Evolutionary conservation across 257 asterid genomes (phyloP).

Genomic region (Penstemon newberryi): DNA sequence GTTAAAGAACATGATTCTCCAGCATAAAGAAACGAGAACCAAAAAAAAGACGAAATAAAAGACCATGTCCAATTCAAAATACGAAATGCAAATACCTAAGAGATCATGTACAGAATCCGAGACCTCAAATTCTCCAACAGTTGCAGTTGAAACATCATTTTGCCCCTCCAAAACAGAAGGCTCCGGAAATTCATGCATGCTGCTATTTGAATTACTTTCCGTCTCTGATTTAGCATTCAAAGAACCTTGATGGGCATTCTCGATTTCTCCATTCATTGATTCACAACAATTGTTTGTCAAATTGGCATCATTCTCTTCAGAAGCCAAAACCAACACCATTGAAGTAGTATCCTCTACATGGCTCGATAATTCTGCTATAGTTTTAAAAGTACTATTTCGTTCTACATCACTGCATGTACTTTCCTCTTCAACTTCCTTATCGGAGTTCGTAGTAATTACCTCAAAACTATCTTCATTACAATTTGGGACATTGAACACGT

Average conservation of each 20-base stretch:
- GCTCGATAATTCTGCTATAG: conserved; percentile 41
- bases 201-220: conserved; percentile 53
- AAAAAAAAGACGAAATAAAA: conserved; percentile 8
- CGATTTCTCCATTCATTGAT: conserved; percentile 39
- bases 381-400: conserved; percentile 38
- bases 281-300: conserved; percentile 32
- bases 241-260: conserved; percentile 43
- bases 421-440: conserved; percentile 52
- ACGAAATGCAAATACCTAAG: conserved; percentile 51
- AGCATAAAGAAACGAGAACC: conserved; percentile 5
- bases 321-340: conserved; percentile 32
- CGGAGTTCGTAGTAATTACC: conserved; percentile 35
- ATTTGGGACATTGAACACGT: conserved; percentile 46
- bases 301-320: conserved; percentile 48
- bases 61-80: conserved; percentile 8
- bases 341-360: conserved; percentile 34
- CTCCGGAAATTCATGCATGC: conserved; percentile 49
- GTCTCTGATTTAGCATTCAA: conserved; percentile 57
- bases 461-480: conserved; percentile 50
- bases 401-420: conserved; percentile 48
- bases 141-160: conserved; percentile 28
- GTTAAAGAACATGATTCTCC: conserved; percentile 14
- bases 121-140: conserved; percentile 44
- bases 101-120: conserved; percentile 41
- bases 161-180: conserved; percentile 37